Conservation (phyloP, 208 protist genomes). For the Trypanosomatidae sp. region DNA sequence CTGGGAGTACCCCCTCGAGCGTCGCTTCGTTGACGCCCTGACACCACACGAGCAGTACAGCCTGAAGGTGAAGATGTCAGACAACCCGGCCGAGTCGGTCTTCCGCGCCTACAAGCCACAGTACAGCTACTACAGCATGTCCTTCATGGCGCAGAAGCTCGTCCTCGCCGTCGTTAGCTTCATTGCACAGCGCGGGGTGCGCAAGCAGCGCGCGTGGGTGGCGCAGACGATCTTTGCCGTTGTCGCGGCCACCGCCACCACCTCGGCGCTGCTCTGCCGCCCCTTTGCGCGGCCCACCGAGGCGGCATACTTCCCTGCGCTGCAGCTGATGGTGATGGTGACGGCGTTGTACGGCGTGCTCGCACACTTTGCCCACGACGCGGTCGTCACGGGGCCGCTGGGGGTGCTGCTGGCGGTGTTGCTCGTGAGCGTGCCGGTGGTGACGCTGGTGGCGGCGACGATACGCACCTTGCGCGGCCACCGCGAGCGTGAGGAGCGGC, state of each 20-base stretch:
- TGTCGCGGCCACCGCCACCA: constrained; percentile 18
- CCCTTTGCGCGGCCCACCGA: constrained; percentile 48
- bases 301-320: constrained; percentile 17
- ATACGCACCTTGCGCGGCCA: constrained; percentile 34
- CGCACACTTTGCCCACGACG: constrained; percentile 3
- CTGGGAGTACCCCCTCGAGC: constrained; percentile 48
- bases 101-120: constrained; percentile 42
- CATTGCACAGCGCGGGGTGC: constrained; percentile 11
- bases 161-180: constrained; percentile 26
- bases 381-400: constrained; percentile 10
- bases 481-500: constrained; percentile 20
- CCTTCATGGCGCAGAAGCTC: constrained; percentile 51
- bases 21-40: constrained; percentile 35
- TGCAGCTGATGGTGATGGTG: constrained; percentile 26
- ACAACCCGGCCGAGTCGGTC: constrained; percentile 33
- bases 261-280: constrained; percentile 9
- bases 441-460: constrained; percentile 26
- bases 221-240: constrained; percentile 31
- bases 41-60: constrained; percentile 39
- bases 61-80: constrained; percentile 42
- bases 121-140: constrained; percentile 40
- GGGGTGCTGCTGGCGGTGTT: constrained; percentile 19
- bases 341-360: constrained; percentile 4
- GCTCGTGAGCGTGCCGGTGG: constrained; percentile 20
- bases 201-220: constrained; percentile 9